A percentile compares a stretch with the other conserved stretches of the same genome.
Conservation (phyloP, 1,284 basidiomycete genomes). For the Ustilago esculenta region DNA sequence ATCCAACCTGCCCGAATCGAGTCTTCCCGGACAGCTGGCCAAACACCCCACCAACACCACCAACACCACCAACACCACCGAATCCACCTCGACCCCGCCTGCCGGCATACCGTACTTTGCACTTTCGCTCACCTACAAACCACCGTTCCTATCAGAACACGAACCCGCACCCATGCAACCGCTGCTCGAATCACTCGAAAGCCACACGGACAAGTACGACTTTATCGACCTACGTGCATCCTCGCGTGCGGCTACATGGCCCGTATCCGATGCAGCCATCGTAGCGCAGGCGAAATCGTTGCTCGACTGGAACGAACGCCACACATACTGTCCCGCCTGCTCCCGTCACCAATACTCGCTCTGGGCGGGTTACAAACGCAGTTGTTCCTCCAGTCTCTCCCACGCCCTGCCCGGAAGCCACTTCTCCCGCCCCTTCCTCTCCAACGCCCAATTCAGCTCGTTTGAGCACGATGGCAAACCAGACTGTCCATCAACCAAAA, state of each 20-base stretch:
- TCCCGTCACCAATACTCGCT: slow-evolving; percentile 82
- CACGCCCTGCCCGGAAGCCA: slow-evolving; percentile 35
- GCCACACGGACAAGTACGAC: slow-evolving; percentile 37
- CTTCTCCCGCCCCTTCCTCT: slow-evolving; percentile 23
- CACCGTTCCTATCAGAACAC: slow-evolving; percentile 8
- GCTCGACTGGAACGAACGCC: slow-evolving; percentile 64
- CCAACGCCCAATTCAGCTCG: not conserved
- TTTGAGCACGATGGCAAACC: slow-evolving; percentile 43
- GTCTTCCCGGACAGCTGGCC: slow-evolving; percentile 45
- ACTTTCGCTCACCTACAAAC: slow-evolving; percentile 55
- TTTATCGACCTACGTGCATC: slow-evolving; percentile 60
- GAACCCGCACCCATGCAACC: slow-evolving; percentile 20
- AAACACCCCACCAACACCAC: slow-evolving; percentile 5
- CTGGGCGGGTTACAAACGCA: slow-evolving; percentile 95
- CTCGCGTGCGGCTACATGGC: slow-evolving; percentile 45
- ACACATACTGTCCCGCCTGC: slow-evolving; percentile 86
- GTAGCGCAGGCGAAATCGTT: slow-evolving; percentile 58
- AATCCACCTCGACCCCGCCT: too few relatives aligned
- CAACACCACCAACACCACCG: slow-evolving; percentile 7
- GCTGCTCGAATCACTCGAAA: slow-evolving; percentile 33
- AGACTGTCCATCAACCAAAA: slow-evolving; percentile 33
- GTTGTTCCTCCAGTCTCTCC: slow-evolving; percentile 71
- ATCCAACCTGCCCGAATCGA: slow-evolving; percentile 8
- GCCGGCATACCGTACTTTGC: slow-evolving; percentile 62
- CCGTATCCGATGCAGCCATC: slow-evolving; percentile 49